Conservation (phyloP, 225 moss, liverwort and hornwort species). For the Thuidium tamariscinum region DNA sequence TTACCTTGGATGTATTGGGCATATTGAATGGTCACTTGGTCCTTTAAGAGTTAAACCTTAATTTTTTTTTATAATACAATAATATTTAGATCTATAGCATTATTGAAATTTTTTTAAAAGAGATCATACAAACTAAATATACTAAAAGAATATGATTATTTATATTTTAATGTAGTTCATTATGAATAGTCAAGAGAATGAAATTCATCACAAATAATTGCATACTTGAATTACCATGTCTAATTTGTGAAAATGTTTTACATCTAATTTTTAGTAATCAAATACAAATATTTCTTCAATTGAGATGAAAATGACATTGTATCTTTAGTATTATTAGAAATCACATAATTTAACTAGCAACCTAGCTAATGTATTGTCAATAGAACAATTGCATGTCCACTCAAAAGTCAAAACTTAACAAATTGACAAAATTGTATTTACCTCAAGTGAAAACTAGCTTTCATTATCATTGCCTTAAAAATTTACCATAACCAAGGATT, state of each 20-base stretch:
- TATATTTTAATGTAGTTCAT: not conserved
- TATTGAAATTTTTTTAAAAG: not conserved
- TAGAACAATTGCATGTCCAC: not conserved
- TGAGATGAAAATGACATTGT: not conserved
- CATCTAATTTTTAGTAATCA: not conserved
- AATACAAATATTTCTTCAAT: not conserved
- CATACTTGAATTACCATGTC: rapidly evolving
- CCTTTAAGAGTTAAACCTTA: rapidly evolving
- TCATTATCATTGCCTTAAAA: not conserved
- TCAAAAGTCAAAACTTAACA: too few species aligned
- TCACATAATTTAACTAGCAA: not conserved
- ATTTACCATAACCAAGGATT: not conserved
- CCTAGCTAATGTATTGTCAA: rapidly evolving
- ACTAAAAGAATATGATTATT: too few species aligned
- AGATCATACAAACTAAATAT: not conserved
- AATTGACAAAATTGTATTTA: not conserved
- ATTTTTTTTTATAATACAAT: too few species aligned
- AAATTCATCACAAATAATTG: not conserved
- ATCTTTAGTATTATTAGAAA: not conserved
- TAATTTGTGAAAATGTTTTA: not conserved
- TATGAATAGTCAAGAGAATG: not conserved
- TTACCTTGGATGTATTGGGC: rapidly evolving
- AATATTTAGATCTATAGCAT: not conserved
- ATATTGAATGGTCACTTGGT: not conserved
- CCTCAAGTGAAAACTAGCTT: not conserved